Evolutionary conservation across 306 rosid species (phyloP).

Genomic region (Dryas alaskensis): DNA sequence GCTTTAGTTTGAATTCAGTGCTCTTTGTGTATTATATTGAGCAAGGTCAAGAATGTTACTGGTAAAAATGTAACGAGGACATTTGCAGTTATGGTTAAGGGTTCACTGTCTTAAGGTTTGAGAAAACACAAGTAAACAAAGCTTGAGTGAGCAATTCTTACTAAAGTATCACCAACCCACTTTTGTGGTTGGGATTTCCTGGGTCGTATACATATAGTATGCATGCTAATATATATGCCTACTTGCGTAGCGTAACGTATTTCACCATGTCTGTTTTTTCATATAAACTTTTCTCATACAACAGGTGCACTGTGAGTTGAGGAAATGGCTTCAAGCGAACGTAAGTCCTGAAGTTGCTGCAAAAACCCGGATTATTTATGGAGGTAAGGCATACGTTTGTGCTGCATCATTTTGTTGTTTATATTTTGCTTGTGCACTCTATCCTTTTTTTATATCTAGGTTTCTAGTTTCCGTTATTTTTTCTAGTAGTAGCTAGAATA

Average conservation of each 20-base stretch:
- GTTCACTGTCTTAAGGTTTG: background rate
- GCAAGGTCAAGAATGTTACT: background rate
- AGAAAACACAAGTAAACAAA: background rate
- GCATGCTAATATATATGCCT: background rate
- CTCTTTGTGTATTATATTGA: background rate
- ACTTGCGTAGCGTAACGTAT: background rate
- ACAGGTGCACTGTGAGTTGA: constrained; percentile 43
- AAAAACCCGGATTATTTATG: constrained; percentile 40
- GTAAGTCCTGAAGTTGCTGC: constrained; percentile 42
- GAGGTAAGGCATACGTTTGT: constrained; percentile 23
- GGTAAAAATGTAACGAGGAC: background rate
- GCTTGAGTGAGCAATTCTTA: background rate
- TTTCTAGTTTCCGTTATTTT: background rate
- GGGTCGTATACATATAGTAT: background rate
- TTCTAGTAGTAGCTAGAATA: background rate
- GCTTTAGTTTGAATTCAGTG: background rate
- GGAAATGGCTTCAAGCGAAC: constrained; percentile 44
- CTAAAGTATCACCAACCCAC: background rate
- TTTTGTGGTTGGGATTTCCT: background rate
- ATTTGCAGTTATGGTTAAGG: background rate
- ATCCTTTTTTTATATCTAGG: background rate
- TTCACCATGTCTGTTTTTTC: background rate
- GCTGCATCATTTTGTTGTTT: background rate
- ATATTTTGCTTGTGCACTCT: background rate
- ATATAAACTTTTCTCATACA: background rate